Percentiles rank a stretch among this genome's conserved stretches.
phyloP scores from a whole-genome alignment of 2,329 filamentous ascomycete genomes.

The Hypoxylon sp. region DNA sequence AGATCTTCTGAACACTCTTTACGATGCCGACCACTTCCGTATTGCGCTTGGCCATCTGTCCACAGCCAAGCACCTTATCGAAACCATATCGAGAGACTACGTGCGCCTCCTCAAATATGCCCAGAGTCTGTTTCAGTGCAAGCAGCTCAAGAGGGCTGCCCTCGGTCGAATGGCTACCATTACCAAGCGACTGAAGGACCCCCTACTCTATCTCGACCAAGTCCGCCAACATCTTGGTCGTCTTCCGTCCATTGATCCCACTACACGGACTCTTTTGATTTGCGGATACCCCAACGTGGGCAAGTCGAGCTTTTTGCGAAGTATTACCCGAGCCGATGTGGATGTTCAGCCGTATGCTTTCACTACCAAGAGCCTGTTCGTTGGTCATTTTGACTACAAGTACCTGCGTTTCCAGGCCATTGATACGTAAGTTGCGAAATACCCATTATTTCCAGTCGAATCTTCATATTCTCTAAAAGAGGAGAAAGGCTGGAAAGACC shows the following conservation, averaged over 20 bases:
- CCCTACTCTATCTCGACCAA: conserved; percentile 95
- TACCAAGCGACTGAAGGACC: conserved; percentile 93
- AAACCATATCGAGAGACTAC: conserved; percentile 96
- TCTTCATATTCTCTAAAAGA: neutral
- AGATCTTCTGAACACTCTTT: conserved; percentile 95
- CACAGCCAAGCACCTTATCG: conserved; percentile 95
- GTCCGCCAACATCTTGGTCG: conserved; percentile 96
- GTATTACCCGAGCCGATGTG: conserved; percentile 93
- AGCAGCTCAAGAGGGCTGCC: conserved; percentile 96
- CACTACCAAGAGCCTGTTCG: conserved; percentile 97
- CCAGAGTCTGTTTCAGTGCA: conserved; percentile 97
- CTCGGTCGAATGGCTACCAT: conserved; percentile 99
- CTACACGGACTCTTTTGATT: conserved; percentile 94
- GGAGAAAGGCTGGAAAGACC: neutral
- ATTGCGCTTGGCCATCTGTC: conserved; percentile 97
- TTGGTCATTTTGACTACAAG: conserved; percentile 98
- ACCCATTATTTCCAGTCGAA: neutral
- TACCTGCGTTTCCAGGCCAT: conserved; percentile 87
- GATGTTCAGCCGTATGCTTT: conserved; percentile 99
- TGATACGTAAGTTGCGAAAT: conserved; percentile 72
- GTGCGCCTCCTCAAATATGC: conserved; percentile 97
- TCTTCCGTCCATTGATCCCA: conserved; percentile 98
- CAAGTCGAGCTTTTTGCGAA: conserved; percentile 95
- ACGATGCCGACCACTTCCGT: conserved; percentile 97
- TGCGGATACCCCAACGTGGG: conserved; percentile 98